Percentiles rank a stretch among this genome's conserved stretches.
phyloP scores from a whole-genome alignment of 2,329 filamentous ascomycete species.

The Lachnellula hyalina region DNA sequence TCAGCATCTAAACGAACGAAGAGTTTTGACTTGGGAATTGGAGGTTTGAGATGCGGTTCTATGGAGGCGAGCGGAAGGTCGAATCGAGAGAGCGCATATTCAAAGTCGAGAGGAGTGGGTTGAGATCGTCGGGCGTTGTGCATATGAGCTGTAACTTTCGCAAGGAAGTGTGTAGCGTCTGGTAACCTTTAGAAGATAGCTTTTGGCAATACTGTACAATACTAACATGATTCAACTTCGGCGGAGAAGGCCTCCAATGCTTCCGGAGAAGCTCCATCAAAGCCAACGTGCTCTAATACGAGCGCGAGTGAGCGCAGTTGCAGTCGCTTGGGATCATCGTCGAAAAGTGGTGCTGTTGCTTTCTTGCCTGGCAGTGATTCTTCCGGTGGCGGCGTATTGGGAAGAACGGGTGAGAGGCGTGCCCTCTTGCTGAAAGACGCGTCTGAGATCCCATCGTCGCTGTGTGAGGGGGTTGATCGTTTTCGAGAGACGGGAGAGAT shows the following conservation, averaged over 20 bases:
- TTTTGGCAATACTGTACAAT: conserved; percentile 1
- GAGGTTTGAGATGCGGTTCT: conserved; percentile 51
- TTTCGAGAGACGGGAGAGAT: conserved; percentile 25
- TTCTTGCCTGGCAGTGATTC: background rate
- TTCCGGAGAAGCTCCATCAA: conserved; percentile 47
- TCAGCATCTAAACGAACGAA: conserved; percentile 31
- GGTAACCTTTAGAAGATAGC: conserved; percentile 11
- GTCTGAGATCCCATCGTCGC: conserved; percentile 22
- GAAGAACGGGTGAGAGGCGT: conserved; percentile 19
- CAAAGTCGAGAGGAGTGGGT: conserved; percentile 53
- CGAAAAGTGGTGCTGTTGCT: conserved; percentile 18
- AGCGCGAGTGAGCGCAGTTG: conserved; percentile 52
- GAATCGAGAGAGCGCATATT: conserved; percentile 45
- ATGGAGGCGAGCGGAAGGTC: conserved; percentile 48
- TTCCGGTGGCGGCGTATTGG: conserved; percentile 25
- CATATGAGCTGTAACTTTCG: conserved; percentile 28
- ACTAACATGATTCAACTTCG: conserved; percentile 53
- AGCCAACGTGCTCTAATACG: conserved; percentile 53
- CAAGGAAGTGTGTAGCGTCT: conserved; percentile 30
- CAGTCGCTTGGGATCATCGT: conserved; percentile 27
- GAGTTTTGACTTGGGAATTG: conserved; percentile 36
- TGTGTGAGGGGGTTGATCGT: conserved; percentile 21
- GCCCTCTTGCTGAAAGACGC: conserved; percentile 24
- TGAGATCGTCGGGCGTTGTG: conserved; percentile 39
- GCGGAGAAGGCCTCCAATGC: conserved; percentile 54